phyloP scores from a whole-genome alignment of 805 yeast genomes.

The Kregervanrija fluxuum region DNA sequence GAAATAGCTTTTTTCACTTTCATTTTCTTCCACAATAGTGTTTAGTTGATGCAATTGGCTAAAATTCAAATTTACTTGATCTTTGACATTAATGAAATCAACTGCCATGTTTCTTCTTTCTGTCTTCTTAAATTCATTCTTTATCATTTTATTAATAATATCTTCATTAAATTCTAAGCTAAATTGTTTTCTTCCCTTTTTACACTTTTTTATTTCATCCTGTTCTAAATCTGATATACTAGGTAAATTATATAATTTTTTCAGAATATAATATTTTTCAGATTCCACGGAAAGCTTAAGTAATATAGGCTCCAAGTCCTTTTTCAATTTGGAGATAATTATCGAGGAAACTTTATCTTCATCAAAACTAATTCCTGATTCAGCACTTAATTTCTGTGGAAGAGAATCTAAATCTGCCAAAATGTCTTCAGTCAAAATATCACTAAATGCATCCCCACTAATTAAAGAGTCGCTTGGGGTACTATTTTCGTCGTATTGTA shows the following conservation, averaged over 20 bases:
- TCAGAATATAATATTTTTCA: slow-evolving; percentile 19
- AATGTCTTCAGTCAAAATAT: slow-evolving; percentile 2
- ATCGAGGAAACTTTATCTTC: slow-evolving; percentile 5
- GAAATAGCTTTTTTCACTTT: not conserved
- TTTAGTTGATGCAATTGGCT: slow-evolving; percentile 8
- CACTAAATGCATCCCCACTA: not conserved
- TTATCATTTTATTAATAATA: slow-evolving; percentile 5
- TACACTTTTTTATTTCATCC: slow-evolving; percentile 4
- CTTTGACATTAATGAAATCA: slow-evolving; percentile 1
- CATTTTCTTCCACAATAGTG: slow-evolving; percentile 9
- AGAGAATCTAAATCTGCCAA: not conserved
- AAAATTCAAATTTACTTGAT: slow-evolving; percentile 10
- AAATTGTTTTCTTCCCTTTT: slow-evolving; percentile 4
- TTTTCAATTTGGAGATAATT: slow-evolving; percentile 11
- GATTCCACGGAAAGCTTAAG: slow-evolving; percentile 12
- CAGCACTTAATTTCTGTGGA: too few species aligned
- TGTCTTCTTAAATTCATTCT: slow-evolving; percentile 1
- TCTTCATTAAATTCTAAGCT: slow-evolving; percentile 9
- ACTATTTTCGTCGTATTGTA: not conserved
- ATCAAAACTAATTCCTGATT: not conserved
- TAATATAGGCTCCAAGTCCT: slow-evolving; percentile 19
- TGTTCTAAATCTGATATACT: slow-evolving; percentile 19
- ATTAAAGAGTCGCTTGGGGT: not conserved
- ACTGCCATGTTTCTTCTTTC: not conserved
- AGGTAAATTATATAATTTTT: slow-evolving; percentile 20